Evolutionary conservation across 1,139 yeast genomes (phyloP).

Genomic region (Geotrichum bryndzae): DNA sequence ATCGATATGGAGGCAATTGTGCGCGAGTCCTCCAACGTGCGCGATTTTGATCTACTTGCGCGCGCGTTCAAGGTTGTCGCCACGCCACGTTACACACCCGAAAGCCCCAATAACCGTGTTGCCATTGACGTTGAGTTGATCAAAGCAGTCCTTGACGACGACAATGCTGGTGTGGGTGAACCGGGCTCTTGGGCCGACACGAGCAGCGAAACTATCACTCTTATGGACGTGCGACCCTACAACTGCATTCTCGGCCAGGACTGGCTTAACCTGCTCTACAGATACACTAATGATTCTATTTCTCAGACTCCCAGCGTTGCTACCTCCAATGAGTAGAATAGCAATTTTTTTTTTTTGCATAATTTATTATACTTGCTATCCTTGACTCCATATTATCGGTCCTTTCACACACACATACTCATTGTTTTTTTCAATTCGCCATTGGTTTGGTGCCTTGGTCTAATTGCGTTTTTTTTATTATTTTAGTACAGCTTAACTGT

Average conservation of each 20-base stretch:
- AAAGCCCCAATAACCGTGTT: constrained; percentile 8
- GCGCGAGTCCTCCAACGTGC: constrained; percentile 2
- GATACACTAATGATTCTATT: not conserved
- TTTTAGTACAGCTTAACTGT: not conserved
- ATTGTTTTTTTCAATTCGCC: not conserved
- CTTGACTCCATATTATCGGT: not conserved
- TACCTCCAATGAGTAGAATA: not conserved
- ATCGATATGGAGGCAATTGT: constrained; percentile 15
- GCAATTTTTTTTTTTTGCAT: not conserved
- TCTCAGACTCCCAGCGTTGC: not conserved
- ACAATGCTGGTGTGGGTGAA: not conserved
- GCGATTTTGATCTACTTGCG: constrained; percentile 3
- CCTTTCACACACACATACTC: no score
- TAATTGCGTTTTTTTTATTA: no score
- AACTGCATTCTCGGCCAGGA: constrained; percentile 16
- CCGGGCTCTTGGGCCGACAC: not conserved
- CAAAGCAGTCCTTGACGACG: not conserved
- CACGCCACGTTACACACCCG: constrained; percentile 7
- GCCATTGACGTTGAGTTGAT: constrained; percentile 8
- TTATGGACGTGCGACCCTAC: constrained; percentile 13
- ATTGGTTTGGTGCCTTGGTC: not conserved
- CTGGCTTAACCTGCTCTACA: constrained; percentile 10
- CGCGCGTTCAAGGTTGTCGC: constrained; percentile 10
- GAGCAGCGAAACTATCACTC: not conserved
- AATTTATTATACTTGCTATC: not conserved